A percentile compares a stretch with the other conserved stretches of the same genome.
Conservation (phyloP, 108 stramenopile genomes). For the Cyclostephanos tholiformis region DNA sequence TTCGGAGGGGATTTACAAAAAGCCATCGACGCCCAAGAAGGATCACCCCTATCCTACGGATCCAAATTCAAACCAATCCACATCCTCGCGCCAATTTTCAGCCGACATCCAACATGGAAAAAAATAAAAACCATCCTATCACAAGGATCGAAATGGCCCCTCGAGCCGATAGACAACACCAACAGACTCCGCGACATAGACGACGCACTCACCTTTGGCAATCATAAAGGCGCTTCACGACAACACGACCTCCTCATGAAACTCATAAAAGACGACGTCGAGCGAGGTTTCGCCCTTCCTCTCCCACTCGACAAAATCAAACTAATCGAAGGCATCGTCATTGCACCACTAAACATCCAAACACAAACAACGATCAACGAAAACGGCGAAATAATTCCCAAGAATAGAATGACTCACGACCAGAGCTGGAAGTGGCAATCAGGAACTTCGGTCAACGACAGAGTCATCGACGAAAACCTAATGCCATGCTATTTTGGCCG, state of each 20-base stretch:
- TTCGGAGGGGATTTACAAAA: not conserved
- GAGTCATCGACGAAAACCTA: not conserved
- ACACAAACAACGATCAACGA: conserved; percentile 18
- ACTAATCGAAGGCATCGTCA: not conserved
- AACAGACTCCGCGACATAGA: conserved; percentile 7
- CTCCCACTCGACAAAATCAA: conserved; percentile 1
- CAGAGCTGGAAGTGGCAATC: conserved; percentile 16
- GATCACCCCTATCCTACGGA: conserved; percentile 18
- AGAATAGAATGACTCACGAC: conserved; percentile 12
- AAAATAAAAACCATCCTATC: conserved; percentile 5
- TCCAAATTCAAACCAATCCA: conserved; percentile 14
- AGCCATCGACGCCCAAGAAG: conserved; percentile 1
- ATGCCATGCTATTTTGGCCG: conserved; percentile 18
- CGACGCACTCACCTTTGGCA: conserved; percentile 19
- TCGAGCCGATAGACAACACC: conserved; percentile 3
- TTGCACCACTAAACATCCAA: conserved; percentile 10
- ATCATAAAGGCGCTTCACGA: conserved; percentile 21
- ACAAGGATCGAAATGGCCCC: conserved; percentile 9
- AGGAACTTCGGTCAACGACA: conserved; percentile 14
- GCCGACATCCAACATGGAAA: conserved; percentile 19
- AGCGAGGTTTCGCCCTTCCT: conserved; percentile 7
- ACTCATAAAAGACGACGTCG: conserved; percentile 10
- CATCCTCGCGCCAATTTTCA: conserved; percentile 15
- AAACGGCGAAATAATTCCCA: not conserved
- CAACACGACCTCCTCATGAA: conserved; percentile 12